Conservation (phyloP, 2,329 filamentous ascomycete species). For the Graphiopsis chlorocephala region DNA sequence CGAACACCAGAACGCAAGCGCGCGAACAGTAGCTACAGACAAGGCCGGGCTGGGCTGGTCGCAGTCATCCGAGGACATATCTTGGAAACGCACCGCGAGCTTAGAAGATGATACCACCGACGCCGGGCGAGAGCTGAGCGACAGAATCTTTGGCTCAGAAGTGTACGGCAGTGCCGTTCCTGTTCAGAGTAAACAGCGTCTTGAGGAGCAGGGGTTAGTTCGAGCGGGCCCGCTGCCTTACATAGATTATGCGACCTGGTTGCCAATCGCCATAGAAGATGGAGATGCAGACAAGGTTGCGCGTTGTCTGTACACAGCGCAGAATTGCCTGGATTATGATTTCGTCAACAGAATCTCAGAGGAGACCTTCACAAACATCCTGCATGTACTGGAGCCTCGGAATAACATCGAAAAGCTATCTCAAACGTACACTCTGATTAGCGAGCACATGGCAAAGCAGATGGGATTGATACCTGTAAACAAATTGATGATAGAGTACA, state of each 20-base stretch:
- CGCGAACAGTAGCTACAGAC: neutral
- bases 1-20: neutral
- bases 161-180: neutral
- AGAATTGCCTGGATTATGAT: slow-evolving; percentile 25
- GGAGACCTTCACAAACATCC: slow-evolving; percentile 60
- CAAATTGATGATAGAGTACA: slow-evolving; percentile 41
- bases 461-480: slow-evolving; percentile 41
- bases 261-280: slow-evolving; percentile 24
- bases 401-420: slow-evolving; percentile 51
- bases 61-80: neutral
- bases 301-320: slow-evolving; percentile 27
- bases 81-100: neutral
- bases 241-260: slow-evolving; percentile 25
- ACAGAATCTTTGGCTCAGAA: neutral
- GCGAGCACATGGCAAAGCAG: slow-evolving; percentile 46
- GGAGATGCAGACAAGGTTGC: slow-evolving; percentile 25
- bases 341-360: slow-evolving; percentile 46
- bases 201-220: neutral
- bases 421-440: slow-evolving; percentile 48
- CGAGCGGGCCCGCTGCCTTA: slow-evolving; percentile 18
- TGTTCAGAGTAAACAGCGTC: neutral
- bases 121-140: neutral
- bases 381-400: slow-evolving; percentile 55
- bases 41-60: neutral
- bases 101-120: neutral